Base-by-base conservation (phyloP, 2,329 filamentous ascomycete species). In the Penicillium sp. region DNA sequence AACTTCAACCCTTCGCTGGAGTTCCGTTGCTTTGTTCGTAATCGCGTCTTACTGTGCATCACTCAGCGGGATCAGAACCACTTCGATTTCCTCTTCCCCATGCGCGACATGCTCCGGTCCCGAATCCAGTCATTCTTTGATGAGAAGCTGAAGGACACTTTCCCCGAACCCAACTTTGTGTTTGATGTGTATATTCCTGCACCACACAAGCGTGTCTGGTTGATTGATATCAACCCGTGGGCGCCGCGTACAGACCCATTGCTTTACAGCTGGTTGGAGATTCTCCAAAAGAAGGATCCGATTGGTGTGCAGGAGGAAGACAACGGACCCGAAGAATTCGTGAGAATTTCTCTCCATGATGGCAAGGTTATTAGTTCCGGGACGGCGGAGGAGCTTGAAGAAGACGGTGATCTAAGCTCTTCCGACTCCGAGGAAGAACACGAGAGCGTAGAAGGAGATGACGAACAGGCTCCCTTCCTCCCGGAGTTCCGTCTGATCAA, bases 201-300 rank as follows among this genome's bases (percentile, higher is more conserved):
- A 66, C 73, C 88, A 1, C 82, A 95, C 51, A 84, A 90, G 45
- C 81, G 84, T 44, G 89, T 95, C 2, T 89, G 91, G 77, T 78
- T 99, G 10, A 87, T 99, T 45, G 94, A 99, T 69, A 89, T 99
- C 67, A 97, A 97, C 67, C 91, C 94, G 0, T 99, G 93, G 90
- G 93, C 93, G 1, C 83, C 85, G 39, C 81, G 90, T 56, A 99
- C 94, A 0, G 94, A 99, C 75, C 88, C 90, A 4, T 74, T 97
- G 41, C 79, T 97, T 1, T 99, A 96, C 70, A 87, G 86, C 40
- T 99, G 94, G 94, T 71, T 88, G 57, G 93, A 97, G 75, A 79
- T 99, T 38, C 78, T 97, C 55, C 85, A 83, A 0, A 82, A 90
- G 76, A 79, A 85, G 34, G 71, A 75, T 73, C 54, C 76, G 69